Conservation (phyloP, 768 basidiomycete species). For the Clathrus columnatus region DNA sequence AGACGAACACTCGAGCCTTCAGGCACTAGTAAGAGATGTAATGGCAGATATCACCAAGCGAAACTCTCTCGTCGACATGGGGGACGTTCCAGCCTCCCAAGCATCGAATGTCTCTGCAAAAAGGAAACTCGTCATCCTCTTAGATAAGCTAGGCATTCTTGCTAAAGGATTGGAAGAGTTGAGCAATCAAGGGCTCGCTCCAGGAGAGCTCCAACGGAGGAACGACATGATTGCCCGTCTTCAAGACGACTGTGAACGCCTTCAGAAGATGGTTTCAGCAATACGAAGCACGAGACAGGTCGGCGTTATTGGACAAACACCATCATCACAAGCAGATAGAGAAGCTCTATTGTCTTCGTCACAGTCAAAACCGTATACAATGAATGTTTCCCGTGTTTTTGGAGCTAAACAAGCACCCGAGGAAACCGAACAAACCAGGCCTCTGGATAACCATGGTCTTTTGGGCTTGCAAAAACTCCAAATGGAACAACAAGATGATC, state of each 20-base stretch:
- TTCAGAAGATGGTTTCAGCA: conserved; percentile 77
- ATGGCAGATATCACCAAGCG: conserved; percentile 83
- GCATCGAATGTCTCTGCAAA: conserved; percentile 79
- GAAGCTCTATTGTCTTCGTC: conserved; percentile 39
- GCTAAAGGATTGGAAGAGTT: conserved; percentile 60
- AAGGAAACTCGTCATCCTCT: conserved; percentile 67
- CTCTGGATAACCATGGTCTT: conserved; percentile 77
- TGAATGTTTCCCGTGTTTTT: conserved; percentile 66
- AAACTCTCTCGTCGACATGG: conserved; percentile 70
- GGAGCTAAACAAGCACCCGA: conserved; percentile 52
- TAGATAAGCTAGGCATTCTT: conserved; percentile 65
- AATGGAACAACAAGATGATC: conserved; percentile 76
- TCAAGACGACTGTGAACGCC: conserved; percentile 85
- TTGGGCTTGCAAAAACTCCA: conserved; percentile 71
- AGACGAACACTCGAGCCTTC: conserved; percentile 77
- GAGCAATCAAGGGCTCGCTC: conserved; percentile 63
- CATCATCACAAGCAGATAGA: conserved; percentile 19
- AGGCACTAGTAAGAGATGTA: conserved; percentile 67
- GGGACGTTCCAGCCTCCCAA: conserved; percentile 68
- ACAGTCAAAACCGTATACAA: conserved; percentile 60
- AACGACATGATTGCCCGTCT: conserved; percentile 83
- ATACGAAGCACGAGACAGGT: conserved; percentile 38
- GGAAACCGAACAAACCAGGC: conserved; percentile 82
- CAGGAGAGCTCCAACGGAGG: conserved; percentile 87
- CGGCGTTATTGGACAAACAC: background rate